Evolutionary conservation across 83 land plant species (phyloP).

Genomic region (Diphasiastrum complanatum): DNA sequence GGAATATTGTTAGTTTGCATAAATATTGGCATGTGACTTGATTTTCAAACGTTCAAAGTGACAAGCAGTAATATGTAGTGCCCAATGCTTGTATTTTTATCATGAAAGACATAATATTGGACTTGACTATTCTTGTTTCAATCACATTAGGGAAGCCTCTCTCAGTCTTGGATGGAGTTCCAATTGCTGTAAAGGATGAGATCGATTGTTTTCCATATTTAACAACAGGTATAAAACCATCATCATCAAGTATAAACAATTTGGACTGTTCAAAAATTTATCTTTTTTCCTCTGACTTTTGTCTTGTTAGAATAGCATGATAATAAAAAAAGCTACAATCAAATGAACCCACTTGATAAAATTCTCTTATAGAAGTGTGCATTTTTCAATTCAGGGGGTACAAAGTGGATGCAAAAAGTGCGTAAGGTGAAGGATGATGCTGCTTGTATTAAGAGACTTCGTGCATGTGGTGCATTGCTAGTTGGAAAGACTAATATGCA

Average conservation of each 20-base stretch:
- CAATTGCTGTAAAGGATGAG: conserved; percentile 87
- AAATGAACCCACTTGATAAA: neutral
- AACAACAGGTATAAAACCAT: conserved; percentile 56
- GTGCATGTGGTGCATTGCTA: conserved; percentile 76
- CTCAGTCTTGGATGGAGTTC: conserved; percentile 82
- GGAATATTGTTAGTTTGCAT: neutral
- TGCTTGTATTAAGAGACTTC: conserved; percentile 48
- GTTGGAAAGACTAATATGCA: conserved; percentile 99
- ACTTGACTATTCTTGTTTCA: neutral
- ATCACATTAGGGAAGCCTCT: conserved; percentile 51
- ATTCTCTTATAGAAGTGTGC: neutral
- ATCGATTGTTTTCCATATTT: conserved; percentile 85
- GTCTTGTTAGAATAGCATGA: neutral
- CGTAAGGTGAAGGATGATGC: conserved; percentile 67
- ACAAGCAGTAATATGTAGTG: too few species aligned
- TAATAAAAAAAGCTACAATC: neutral
- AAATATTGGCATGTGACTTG: too few species aligned
- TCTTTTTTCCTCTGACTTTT: neutral
- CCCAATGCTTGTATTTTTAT: too few species aligned
- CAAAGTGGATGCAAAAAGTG: conserved; percentile 71
- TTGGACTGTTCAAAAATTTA: too few species aligned
- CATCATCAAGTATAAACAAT: neutral
- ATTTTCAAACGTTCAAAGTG: too few species aligned
- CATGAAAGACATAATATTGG: neutral
- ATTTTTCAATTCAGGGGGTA: conserved; percentile 52